phyloP scores from a whole-genome alignment of 306 rosid genomes.

The Albizia julibrissin region DNA sequence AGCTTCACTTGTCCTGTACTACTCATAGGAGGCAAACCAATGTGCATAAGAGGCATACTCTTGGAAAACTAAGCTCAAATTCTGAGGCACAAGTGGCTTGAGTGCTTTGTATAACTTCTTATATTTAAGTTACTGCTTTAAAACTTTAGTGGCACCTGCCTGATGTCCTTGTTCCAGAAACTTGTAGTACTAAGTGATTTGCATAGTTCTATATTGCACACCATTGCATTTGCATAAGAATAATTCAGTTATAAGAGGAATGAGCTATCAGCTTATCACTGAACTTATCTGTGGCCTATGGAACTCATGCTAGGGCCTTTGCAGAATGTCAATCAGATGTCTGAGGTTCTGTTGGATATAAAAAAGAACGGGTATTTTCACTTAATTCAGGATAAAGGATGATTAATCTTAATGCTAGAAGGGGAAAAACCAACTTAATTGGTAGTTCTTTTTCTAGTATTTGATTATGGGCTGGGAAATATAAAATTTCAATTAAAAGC shows the following conservation, averaged over 20 bases:
- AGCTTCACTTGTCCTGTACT: slow-evolving; percentile 2
- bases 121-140: slow-evolving; percentile 7
- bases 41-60: background rate
- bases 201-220: background rate
- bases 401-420: background rate
- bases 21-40: background rate
- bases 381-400: slow-evolving; percentile 1
- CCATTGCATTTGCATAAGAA: slow-evolving; percentile 14
- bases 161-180: slow-evolving; percentile 4
- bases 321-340: background rate
- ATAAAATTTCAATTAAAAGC: background rate
- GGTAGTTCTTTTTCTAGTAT: background rate
- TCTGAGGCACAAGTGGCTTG: background rate
- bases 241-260: background rate
- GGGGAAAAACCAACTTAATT: background rate
- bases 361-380: background rate
- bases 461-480: background rate
- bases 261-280: background rate
- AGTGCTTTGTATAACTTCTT: slow-evolving; percentile 9
- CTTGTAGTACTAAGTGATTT: background rate
- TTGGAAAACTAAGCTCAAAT: background rate
- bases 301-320: background rate
- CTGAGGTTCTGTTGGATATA: background rate
- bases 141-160: slow-evolving; percentile 8
- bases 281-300: background rate